Base-by-base conservation (phyloP, 495 filamentous ascomycete genomes). In the Tuber umbilicatum region DNA sequence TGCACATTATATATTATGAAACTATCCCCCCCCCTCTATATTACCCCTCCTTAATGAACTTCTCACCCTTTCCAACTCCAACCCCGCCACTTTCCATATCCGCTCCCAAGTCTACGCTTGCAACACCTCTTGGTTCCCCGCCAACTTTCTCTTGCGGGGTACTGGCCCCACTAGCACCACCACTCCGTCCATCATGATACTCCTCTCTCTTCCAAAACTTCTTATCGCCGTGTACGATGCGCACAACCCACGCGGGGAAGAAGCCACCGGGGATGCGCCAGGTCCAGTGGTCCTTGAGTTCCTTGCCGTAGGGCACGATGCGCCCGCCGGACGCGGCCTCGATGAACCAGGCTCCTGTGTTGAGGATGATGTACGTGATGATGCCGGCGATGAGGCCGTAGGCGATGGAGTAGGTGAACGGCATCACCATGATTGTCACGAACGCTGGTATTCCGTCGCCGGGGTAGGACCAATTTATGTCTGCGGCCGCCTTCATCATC, bases 391-490 rank as follows among this genome's bases (percentile, higher is more conserved):
- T 92, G 41, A 93, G 86, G 37, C 91, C 91, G 81, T 94, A 90
- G 23, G 91, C 90, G 78, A 93, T 93, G 68, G 89, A 91, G 74
- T 82, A 82, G 35, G 91, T 93, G 84, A 94, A 94, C n/a, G 92
- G 91, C 92, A 94, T 94, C 79, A 92, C 83, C 78, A 89, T 87
- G 75, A 94, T 90, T 40, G 91, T 93, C 42, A 94, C 82, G 83
- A 94, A 94, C 1, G 92, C 92, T 0, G 92, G 92, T 42, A 94
- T 86, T 38, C 90, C 89, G 83, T 94, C 92, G 16, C 81, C 81
- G 27, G 81, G 80, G 84, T 94, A 94, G 16, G 85, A 84, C 92
- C 92, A 94, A 86, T 94, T 94, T 85, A 94, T 94, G 74, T 94
- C 90, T 38, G 86, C 87, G 19, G 89, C 89, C 4, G 91, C 85